Percentiles rank a stretch among this genome's conserved stretches.
Conservation (phyloP, 2,329 filamentous ascomycete genomes). For the Sporothrix curviconia region DNA sequence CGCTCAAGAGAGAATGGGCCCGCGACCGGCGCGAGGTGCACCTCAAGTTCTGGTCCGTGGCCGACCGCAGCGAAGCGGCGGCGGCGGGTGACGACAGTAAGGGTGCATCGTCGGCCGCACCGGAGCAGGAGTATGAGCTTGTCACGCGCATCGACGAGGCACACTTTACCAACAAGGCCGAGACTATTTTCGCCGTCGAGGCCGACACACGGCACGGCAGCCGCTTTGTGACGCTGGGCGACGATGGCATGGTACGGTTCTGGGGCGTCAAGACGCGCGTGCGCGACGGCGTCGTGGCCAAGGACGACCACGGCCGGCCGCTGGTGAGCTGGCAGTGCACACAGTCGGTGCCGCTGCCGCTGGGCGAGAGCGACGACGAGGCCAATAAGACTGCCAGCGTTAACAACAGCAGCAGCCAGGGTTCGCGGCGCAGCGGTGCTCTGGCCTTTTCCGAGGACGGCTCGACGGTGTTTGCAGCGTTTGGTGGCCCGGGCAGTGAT, state of each 20-base stretch:
- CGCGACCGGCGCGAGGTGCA: constrained; percentile 62
- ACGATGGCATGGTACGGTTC: constrained; percentile 68
- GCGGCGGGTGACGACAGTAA: not conserved
- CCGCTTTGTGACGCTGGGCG: constrained; percentile 79
- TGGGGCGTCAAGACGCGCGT: constrained; percentile 72
- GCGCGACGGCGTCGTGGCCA: constrained; percentile 60
- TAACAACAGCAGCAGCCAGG: constrained; percentile 26
- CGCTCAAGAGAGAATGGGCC: constrained; percentile 35
- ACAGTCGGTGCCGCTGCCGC: constrained; percentile 43
- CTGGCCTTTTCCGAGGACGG: constrained; percentile 79
- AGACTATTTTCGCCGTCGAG: constrained; percentile 64
- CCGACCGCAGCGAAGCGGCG: constrained; percentile 32
- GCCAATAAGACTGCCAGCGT: not conserved
- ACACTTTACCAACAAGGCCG: constrained; percentile 53
- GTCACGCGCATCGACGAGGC: constrained; percentile 79
- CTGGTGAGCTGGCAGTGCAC: constrained; percentile 70
- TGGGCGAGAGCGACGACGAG: constrained; percentile 5
- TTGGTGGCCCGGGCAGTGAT: constrained; percentile 45
- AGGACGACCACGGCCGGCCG: constrained; percentile 47
- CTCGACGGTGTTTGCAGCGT: constrained; percentile 69
- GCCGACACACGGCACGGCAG: constrained; percentile 56
- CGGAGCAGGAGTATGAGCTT: constrained; percentile 58
- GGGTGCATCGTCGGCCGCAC: not conserved
- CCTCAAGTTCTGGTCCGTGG: constrained; percentile 80
- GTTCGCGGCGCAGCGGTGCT: constrained; percentile 46